Base-by-base conservation (phyloP, 2,329 filamentous ascomycete genomes). In the Hypoxylon sp. region DNA sequence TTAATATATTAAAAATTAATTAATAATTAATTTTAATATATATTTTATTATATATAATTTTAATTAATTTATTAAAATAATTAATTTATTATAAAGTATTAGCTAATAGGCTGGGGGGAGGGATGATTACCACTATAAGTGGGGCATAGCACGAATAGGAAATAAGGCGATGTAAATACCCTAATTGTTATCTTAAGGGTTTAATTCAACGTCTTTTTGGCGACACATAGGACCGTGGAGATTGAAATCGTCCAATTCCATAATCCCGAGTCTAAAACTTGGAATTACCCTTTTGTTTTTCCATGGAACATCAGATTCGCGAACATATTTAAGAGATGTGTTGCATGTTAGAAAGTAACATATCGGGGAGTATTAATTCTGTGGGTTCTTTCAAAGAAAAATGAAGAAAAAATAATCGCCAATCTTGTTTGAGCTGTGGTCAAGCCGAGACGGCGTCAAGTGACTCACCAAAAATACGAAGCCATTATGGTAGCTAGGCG, bases 401-500 rank as follows among this genome's bases (percentile, higher is more conserved):
- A 34, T 11, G 13, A 34, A 13, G 11, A 30, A 34, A 34, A 34
- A 34, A 34, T 11, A 13, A 10, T 43, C 34, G 24, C 39, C 24
- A 19, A 20, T n/a, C 44, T 41, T 44, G 44, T 30, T n/a, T 17
- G 2, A n/a, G n/a, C 13, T 37, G 32, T 41, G 39, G 46, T 49
- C 47, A 51, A 59, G 58, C 50, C 50, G 37, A 28, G 47, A 32
- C 41, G 41, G 20, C 39, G 17, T 44, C 20, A 54, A n/a, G 30
- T 68, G 65, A 68, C 62, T 68, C 62, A 68, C 52, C 41, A 44
- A 39, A 60, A 53, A 60, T 50, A 56, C 48, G 44, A 43, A 50
- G 39, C 43, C 26, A 19, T 39, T 41, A 17, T 7, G n/a, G 19
- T 20, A 5, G 19, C 11, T 41, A 48, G 41, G n/a, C n/a, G n/a